Evolutionary conservation across 352 stramenopile species (phyloP), one percentile per base, ranked within the genome.

Genomic region (Pseudoperonospora humuli): DNA sequence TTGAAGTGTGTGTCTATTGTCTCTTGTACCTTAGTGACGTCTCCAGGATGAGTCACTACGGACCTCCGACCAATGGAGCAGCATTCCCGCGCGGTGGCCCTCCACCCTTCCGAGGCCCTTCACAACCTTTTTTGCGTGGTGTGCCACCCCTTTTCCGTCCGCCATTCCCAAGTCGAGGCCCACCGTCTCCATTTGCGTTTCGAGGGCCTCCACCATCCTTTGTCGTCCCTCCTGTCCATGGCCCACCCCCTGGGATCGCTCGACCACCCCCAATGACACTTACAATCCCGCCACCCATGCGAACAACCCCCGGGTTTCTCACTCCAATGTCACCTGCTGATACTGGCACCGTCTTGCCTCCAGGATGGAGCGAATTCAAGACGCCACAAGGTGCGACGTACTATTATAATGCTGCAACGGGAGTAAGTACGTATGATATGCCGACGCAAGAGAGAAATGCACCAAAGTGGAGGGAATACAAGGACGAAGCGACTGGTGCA

Each of bases 381-480:
- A 77, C 71, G 5, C 67, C 69, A 2, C 67, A 82, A 28, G 72
- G 70, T 7, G 46, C 60, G 27, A 61, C 53, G 29, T 88, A 86
- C 47, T 88, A 74, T 41, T 77, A 83, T 40, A 82, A 84, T 35
- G 45, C 65, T 2, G 36, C 47, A 18, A 82, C 73, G 10, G 67
- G 74, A 2, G 70, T 83, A 5, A 84, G 66, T 36, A 84, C 73
- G 6, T 88, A 86, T 33, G 76, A 86, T 17, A 20, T 50, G 7
- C 70, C 70, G 0, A 6, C 45, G 17, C 36, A 20, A 27, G 28
- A 45, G 14, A 4, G 20, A 7, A 46, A 23, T 13, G 3, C 47
- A 1, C 15, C 36, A 0, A 78, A 63, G 10, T 93, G 80, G 80
- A 48, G 83, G 19, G 74, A 93, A 45, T 93, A 88, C 61, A 86